Base-by-base conservation (phyloP, 148 eudicot species). In the Amaranthus hypochondriacus region DNA sequence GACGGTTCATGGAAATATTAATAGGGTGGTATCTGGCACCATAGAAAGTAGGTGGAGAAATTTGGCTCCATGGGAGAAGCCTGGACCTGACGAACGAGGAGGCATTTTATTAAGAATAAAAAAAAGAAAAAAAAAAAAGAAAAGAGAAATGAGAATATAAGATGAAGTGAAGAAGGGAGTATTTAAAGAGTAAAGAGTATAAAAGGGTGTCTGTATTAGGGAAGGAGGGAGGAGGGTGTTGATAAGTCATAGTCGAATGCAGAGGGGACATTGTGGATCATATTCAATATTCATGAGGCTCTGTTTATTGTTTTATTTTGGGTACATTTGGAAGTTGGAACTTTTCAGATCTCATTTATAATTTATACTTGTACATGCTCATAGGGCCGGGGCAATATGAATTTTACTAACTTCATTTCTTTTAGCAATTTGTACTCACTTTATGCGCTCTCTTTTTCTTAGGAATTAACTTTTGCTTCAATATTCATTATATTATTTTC, bases 241-340 rank as follows among this genome's bases (percentile, higher is more conserved):
- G 89, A 87, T 61, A 80, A 63, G 89, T 89, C 93, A 79, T 73
- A 84, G 79, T 89, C 93, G 73, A 48, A 12, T 66, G 81, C 81
- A 82, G 88, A 28, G 78, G 79, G 79, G 87, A 84, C 86, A 84
- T 70, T 77, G 55, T 53, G 85, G 85, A 79, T 79, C 73, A 80
- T 81, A 28, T 28, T 28, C 39, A 28, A 28, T 28, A 28, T 28
- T 28, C 39, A 28, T 28, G 39, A 28, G 39, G 39, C 39, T 28
- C 39, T 28, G 39, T 28, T 28, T 28, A 28, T 28, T 28, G 39
- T 28, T 28, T 28, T 28, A 28, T 28, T 28, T 28, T 28, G 39
- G 39, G 39, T 28, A 28, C 39, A 28, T 2, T 28, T 28, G 39
- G 39, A 28, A 28, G 39, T 28, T 28, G 39, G 39, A 28, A 28